A percentile compares a stretch with the other conserved stretches of the same genome.
Conservation (phyloP, 2,329 filamentous ascomycete genomes). For the Fusarium lyarnte region DNA sequence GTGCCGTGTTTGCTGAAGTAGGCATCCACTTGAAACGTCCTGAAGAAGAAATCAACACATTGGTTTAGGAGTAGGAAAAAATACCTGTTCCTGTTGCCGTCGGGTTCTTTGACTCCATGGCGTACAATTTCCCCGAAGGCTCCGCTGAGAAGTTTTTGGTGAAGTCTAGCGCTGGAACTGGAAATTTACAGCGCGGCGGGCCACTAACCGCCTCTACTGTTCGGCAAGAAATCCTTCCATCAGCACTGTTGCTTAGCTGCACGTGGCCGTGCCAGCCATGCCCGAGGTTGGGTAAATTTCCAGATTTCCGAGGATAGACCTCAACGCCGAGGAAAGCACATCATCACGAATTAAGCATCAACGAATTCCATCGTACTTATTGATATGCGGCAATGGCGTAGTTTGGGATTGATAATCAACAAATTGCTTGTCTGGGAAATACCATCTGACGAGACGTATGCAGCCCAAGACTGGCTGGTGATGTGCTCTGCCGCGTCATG, state of each 20-base stretch:
- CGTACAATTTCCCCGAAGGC: not conserved
- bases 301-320: conserved; percentile 1
- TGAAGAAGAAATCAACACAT: not conserved
- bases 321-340: not conserved
- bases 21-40: not conserved
- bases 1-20: not conserved
- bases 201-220: not conserved
- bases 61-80: not conserved
- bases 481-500: conserved; percentile 25
- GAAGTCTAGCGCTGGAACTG: not conserved
- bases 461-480: not conserved
- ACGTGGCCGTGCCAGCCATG: conserved; percentile 3
- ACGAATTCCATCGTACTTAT: not conserved
- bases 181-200: conserved; percentile 7
- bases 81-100: not conserved
- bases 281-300: not conserved
- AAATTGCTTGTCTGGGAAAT: not conserved
- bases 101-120: not conserved
- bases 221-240: not conserved
- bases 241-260: not conserved
- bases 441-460: conserved; percentile 3
- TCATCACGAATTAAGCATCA: conserved; percentile 4
- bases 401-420: not conserved
- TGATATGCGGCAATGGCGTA: not conserved
- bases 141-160: conserved; percentile 9